Evolutionary conservation across 1,284 basidiomycete species (phyloP), one percentile per base, ranked within the genome.

Genomic region (Microbotryum intermedium): DNA sequence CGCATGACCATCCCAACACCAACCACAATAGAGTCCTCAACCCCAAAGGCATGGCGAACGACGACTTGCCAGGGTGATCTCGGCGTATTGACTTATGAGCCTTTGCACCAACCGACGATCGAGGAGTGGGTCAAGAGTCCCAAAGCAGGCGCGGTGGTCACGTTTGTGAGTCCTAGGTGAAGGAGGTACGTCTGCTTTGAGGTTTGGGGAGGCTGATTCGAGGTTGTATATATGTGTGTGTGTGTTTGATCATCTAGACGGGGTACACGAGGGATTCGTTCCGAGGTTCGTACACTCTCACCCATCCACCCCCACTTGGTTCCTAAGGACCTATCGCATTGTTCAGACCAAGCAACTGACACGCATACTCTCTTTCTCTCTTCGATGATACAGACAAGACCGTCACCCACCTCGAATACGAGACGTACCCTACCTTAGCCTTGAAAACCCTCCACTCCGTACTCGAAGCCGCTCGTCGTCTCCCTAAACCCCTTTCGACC

Each of bases 391-490:
- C 70, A 90, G 88, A 84, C 57, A 87, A 84, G 67, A 71, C 75
- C 11, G 87, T 91, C 34, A 83, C 81, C 25, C 81, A 81, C 50
- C 77, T 91, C 39, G 87, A 89, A 72, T 91, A 90, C 70, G 76
- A 77, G 74, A 86, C 87, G 8, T 92, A 92, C 75, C 84, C 83
- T 64, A 84, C 84, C 65, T 77, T 91, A 23, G 88, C 89, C 1
- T 82, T 91, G 68, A 88, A 85, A 74, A 89, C 87, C 7, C 83
- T 90, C 18, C 46, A 28, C 25, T 23, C 34, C 3, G 34, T 66
- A 45, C 56, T 60, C n/a, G 23, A 45, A 30, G 59, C 62, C 25
- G 62, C 54, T 18, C 49, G 65, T 6, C 18, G 26, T 1, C 49
- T 67, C 2, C 60, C 62, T 0, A 43, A 45, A 1, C 62, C 60